Evolutionary conservation across 2,329 filamentous ascomycete species (phyloP).

Genomic region (Orbilia quercus): DNA sequence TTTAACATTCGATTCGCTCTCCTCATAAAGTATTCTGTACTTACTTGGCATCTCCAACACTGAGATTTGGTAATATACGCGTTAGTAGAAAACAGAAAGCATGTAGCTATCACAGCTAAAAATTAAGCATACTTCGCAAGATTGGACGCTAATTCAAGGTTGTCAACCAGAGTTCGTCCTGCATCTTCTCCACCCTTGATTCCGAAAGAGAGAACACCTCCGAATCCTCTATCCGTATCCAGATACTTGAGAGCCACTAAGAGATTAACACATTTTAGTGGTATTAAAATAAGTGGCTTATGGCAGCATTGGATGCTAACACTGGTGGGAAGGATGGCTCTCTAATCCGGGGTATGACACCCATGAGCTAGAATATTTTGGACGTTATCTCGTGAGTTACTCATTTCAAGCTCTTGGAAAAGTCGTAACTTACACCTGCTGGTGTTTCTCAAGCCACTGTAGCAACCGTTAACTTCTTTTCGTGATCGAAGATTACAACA

Average conservation of each 20-base stretch:
- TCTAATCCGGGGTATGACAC: slow-evolving; percentile 91
- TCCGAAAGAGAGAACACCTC: slow-evolving; percentile 91
- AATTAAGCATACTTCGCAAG: slow-evolving; percentile 76
- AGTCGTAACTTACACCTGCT: slow-evolving; percentile 70
- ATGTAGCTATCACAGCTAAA: slow-evolving; percentile 16
- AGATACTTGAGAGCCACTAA: slow-evolving; percentile 84
- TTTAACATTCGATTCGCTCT: slow-evolving; percentile 14
- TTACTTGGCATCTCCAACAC: slow-evolving; percentile 85
- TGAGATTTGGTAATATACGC: slow-evolving; percentile 56
- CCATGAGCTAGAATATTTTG: slow-evolving; percentile 70
- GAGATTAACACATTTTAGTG: not conserved
- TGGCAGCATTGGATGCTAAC: slow-evolving; percentile 11
- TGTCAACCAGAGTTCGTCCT: slow-evolving; percentile 88
- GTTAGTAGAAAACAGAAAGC: slow-evolving; percentile 49
- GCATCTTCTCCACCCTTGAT: slow-evolving; percentile 88
- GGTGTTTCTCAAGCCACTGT: slow-evolving; percentile 81
- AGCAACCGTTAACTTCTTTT: not conserved
- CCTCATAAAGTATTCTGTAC: slow-evolving; percentile 2
- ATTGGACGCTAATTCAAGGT: slow-evolving; percentile 94
- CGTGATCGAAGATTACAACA: not conserved
- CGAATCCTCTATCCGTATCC: slow-evolving; percentile 74
- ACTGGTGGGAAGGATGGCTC: slow-evolving; percentile 80
- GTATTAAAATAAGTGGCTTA: not conserved
- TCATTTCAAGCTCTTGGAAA: not conserved
- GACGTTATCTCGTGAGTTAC: not conserved